phyloP scores from a whole-genome alignment of 768 basidiomycete species.

The Agaricus sinodeliciosus region DNA sequence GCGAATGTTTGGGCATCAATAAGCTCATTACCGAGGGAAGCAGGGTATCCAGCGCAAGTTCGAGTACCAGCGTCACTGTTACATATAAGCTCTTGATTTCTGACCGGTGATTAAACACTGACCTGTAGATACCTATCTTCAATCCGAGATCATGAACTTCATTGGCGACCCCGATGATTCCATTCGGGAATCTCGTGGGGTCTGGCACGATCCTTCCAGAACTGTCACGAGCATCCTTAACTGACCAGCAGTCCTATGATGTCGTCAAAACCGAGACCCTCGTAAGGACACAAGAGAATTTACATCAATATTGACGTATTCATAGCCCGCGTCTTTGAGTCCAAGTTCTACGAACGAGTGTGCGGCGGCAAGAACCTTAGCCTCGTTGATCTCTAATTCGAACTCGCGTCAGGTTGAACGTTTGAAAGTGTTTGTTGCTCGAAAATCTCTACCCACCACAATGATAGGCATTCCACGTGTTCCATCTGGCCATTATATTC shows the following conservation, averaged over 20 bases:
- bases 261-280: neutral
- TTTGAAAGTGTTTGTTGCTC: neutral
- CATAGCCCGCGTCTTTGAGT: conserved; percentile 40
- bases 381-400: conserved; percentile 34
- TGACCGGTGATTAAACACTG: neutral
- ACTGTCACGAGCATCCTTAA: conserved; percentile 27
- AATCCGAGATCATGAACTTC: conserved; percentile 41
- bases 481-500: conserved; percentile 32
- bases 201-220: conserved; percentile 41
- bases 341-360: conserved; percentile 40
- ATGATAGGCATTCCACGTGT: conserved; percentile 46
- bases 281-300: conserved; percentile 8
- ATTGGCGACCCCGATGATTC: conserved; percentile 36
- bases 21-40: conserved; percentile 42
- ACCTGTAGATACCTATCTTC: conserved; percentile 49
- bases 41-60: conserved; percentile 51
- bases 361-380: conserved; percentile 39
- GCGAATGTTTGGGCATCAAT: conserved; percentile 46
- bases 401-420: neutral
- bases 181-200: conserved; percentile 46
- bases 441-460: conserved; percentile 15
- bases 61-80: conserved; percentile 44
- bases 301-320: conserved; percentile 49
- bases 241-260: conserved; percentile 43
- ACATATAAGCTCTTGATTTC: neutral